These are phyloP conservation scores for Candida caryicola DNA, from an alignment of 805 yeast genomes.

Conservation along the genomic window DNA sequence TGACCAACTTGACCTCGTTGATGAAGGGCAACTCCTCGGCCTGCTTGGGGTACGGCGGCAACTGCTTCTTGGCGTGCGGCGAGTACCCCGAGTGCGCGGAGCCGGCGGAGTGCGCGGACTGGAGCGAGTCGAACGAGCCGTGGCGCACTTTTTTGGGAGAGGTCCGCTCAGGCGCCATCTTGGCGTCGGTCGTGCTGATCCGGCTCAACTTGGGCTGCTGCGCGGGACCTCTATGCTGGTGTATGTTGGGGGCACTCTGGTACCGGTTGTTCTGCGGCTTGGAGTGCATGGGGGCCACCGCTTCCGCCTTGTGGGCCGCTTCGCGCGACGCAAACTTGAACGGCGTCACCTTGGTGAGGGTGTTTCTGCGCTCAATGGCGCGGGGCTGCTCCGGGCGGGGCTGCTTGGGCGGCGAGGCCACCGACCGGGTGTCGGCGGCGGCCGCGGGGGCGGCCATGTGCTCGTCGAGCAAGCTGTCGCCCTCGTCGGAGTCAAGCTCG, in stretches of 20 bases:
- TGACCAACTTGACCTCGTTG: conserved; percentile 30
- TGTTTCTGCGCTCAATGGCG: conserved; percentile 12
- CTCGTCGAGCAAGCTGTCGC: not conserved
- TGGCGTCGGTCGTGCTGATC: conserved; percentile 15
- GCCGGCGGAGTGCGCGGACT: conserved; percentile 2
- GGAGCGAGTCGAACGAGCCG: conserved; percentile 5
- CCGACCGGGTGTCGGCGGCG: not conserved
- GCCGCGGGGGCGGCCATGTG: not conserved
- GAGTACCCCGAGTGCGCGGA: conserved; percentile 1
- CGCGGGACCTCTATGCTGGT: not conserved
- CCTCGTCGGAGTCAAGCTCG: not conserved
- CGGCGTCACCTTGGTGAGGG: conserved; percentile 23
- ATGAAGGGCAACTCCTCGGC: conserved; percentile 36
- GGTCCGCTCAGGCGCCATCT: conserved; percentile 2
- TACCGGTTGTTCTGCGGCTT: not conserved
- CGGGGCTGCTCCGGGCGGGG: conserved; percentile 1
- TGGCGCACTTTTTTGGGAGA: conserved; percentile 2
- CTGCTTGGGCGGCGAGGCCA: not conserved
- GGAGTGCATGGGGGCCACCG: not conserved
- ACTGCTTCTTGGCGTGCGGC: conserved; percentile 10
- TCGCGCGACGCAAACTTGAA: conserved; percentile 10
- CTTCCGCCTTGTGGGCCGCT: conserved; percentile 1
- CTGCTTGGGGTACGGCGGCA: conserved; percentile 19
- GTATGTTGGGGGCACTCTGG: conserved; percentile 19
- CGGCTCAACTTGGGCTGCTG: conserved; percentile 17